Percentiles rank a stretch among this genome's conserved stretches.
Conservation (phyloP, 306 rosid species). For the Aeschynomene evenia region DNA sequence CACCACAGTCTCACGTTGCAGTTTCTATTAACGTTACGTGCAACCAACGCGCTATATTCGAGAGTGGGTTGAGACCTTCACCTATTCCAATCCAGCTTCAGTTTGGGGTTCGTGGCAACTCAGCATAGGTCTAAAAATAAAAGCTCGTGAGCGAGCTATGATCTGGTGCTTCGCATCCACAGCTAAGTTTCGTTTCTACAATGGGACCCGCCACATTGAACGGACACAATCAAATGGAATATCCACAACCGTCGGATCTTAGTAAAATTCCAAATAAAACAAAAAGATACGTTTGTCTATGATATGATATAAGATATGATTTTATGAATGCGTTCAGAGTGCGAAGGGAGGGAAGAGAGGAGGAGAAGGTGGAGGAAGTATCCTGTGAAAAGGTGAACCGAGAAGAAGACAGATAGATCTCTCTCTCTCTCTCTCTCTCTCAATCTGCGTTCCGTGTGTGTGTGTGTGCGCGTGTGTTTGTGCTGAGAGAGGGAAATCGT, state of each 20-base stretch:
- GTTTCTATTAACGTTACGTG: slow-evolving; percentile 9
- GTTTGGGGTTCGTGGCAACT: slow-evolving; percentile 28
- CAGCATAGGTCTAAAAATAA: slow-evolving; percentile 23
- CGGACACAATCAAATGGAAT: not conserved
- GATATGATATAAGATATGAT: too few relatives aligned
- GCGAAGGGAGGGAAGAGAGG: slow-evolving; percentile 23
- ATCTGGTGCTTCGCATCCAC: not conserved
- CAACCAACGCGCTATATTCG: not conserved
- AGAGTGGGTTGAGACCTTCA: not conserved
- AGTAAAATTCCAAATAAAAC: not conserved
- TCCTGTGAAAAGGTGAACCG: slow-evolving; percentile 25
- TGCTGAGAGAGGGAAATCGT: slow-evolving; percentile 11
- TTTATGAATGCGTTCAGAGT: slow-evolving; percentile 11
- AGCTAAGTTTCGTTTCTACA: not conserved
- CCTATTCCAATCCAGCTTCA: not conserved
- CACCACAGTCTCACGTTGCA: not conserved
- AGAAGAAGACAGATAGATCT: slow-evolving; percentile 26
- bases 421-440: slow-evolving; percentile 28
- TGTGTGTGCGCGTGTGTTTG: not conserved
- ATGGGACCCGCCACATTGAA: slow-evolving; percentile 12
- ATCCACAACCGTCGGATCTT: slow-evolving; percentile 22
- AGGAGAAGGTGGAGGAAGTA: not conserved
- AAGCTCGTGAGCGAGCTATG: not conserved
- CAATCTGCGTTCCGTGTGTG: too few relatives aligned
- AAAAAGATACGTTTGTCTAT: too few relatives aligned